A percentile compares a stretch with the other conserved stretches of the same genome.
phyloP scores from a whole-genome alignment of 495 filamentous ascomycete species.

The Penicillium paradoxum region DNA sequence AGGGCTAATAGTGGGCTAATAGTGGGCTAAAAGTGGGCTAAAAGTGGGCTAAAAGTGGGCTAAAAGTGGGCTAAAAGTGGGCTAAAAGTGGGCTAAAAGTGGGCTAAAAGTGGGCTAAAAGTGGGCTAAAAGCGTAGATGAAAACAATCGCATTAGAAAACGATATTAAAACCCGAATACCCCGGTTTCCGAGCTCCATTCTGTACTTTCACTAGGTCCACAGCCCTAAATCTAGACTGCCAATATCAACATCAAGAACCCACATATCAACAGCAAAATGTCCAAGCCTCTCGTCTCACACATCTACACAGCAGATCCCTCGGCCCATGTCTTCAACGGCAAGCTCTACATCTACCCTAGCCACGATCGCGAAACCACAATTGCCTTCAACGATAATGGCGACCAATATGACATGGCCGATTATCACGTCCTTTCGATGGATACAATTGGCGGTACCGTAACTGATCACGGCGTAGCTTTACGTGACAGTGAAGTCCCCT shows the following conservation, averaged over 20 bases:
- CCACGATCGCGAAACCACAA: conserved; percentile 38
- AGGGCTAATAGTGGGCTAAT: not conserved
- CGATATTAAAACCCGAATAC: not conserved
- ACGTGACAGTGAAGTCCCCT: conserved; percentile 34
- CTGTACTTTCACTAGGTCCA: no score
- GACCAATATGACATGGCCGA: conserved; percentile 75
- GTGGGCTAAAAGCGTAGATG: no score
- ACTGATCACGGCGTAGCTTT: conserved; percentile 44
- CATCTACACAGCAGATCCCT: conserved; percentile 59
- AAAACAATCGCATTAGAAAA: no score
- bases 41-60: no score
- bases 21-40: no score
- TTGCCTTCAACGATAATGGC: conserved; percentile 69
- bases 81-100: no score
- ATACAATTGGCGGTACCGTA: conserved; percentile 31
- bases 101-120: no score
- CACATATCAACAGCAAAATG: conserved; percentile 8
- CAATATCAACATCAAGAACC: not conserved
- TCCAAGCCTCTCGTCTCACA: conserved; percentile 52
- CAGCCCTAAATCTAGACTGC: not conserved
- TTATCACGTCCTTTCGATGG: conserved; percentile 49
- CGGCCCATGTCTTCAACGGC: conserved; percentile 46
- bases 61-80: no score
- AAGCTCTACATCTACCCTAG: conserved; percentile 50
- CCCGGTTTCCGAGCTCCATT: not conserved